A percentile compares a stretch with the other conserved stretches of the same genome.
phyloP scores from a whole-genome alignment of 2,329 filamentous ascomycete species.

The Xylariaceae sp. region DNA sequence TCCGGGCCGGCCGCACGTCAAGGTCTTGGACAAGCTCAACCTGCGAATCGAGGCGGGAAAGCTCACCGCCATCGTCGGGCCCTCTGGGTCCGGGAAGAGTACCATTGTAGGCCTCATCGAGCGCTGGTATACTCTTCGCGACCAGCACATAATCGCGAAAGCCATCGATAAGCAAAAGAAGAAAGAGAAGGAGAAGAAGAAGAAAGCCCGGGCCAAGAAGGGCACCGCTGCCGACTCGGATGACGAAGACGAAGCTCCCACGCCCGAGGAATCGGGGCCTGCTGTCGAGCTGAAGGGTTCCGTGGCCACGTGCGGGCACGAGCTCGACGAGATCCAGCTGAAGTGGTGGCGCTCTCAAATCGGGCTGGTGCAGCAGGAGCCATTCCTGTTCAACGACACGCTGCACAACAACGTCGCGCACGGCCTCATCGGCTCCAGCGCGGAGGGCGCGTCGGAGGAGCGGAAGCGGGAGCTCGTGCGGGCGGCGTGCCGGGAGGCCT shows the following conservation, averaged over 20 bases:
- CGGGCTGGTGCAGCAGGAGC: constrained; percentile 60
- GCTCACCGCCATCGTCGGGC: constrained; percentile 66
- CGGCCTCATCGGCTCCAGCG: constrained; percentile 46
- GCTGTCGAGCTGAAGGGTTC: constrained; percentile 41
- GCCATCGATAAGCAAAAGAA: constrained; percentile 39
- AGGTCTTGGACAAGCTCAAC: constrained; percentile 53
- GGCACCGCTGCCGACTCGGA: constrained; percentile 23
- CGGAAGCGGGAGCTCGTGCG: constrained; percentile 52
- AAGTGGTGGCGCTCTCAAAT: constrained; percentile 58
- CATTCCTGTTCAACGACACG: constrained; percentile 59
- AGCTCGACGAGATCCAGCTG: constrained; percentile 51
- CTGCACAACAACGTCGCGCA: constrained; percentile 56
- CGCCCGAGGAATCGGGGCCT: constrained; percentile 30
- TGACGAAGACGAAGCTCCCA: constrained; percentile 14
- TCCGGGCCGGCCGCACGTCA: constrained; percentile 56
- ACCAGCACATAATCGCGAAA: constrained; percentile 44
- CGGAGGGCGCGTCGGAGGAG: constrained; percentile 45
- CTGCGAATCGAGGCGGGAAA: constrained; percentile 55
- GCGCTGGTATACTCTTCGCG: constrained; percentile 60
- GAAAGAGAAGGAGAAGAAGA: constrained; percentile 33
- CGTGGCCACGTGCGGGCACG: constrained; percentile 45
- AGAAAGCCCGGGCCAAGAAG: constrained; percentile 24
- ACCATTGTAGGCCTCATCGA: constrained; percentile 66
- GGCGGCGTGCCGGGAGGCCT: constrained; percentile 58
- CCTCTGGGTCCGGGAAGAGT: constrained; percentile 66